Evolutionary conservation across 169 alveolate species (phyloP).

Genomic region (Plasmodium malariae): DNA sequence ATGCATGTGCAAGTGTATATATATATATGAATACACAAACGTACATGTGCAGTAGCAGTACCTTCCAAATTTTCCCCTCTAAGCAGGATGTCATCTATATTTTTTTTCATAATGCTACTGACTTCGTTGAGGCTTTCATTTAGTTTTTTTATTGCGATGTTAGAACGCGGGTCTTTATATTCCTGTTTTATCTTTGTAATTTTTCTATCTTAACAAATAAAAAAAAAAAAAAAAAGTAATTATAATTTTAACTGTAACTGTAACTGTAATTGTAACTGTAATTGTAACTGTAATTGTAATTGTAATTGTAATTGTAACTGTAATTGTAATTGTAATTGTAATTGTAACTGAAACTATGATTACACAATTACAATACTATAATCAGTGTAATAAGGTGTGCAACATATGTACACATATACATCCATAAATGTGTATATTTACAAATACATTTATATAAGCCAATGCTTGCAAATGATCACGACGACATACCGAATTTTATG

Average conservation of each 20-base stretch:
- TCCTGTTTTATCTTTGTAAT: constrained; percentile 83
- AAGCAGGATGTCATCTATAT: constrained; percentile 83
- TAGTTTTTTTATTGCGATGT: constrained; percentile 83
- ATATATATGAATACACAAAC: too few species aligned
- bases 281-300: too few species aligned
- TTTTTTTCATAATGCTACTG: constrained; percentile 84
- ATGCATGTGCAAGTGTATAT: not conserved
- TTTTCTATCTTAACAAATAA: constrained; percentile 79
- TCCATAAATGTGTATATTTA: not conserved
- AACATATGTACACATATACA: not conserved
- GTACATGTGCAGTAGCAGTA: not conserved
- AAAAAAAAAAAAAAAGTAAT: not conserved
- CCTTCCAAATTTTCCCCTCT: constrained; percentile 88
- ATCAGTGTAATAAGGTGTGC: not conserved
- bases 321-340: too few species aligned
- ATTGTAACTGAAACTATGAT: too few species aligned
- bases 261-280: too few species aligned
- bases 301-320: too few species aligned
- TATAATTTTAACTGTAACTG: too few species aligned
- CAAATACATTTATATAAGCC: not conserved
- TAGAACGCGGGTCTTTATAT: constrained; percentile 84
- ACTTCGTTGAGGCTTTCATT: constrained; percentile 86
- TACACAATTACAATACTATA: not conserved
- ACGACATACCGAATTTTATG: constrained; percentile 83
- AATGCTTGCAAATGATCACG: not conserved